Evolutionary conservation across 768 basidiomycete species (phyloP).

Genomic region (Sporobolomyces roseus): DNA sequence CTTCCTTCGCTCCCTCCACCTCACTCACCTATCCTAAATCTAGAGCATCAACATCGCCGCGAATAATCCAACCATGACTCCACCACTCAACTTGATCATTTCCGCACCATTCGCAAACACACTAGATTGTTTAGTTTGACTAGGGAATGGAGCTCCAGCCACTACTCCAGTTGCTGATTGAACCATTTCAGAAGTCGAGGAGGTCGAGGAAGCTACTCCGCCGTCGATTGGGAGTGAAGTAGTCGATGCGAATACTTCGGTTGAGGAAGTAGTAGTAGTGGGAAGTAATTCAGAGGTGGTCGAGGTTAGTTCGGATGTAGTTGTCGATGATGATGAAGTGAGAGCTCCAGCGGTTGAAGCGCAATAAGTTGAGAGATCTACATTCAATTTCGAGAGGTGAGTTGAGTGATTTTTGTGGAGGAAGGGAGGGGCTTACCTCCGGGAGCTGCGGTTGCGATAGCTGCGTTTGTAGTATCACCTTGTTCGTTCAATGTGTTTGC

Average conservation of each 20-base stretch:
- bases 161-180: background rate
- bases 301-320: background rate
- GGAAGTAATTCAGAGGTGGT: background rate
- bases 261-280: background rate
- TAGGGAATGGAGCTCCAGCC: slow-evolving; percentile 19
- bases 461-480: slow-evolving; percentile 10
- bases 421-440: background rate
- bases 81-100: background rate
- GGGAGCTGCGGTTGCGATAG: background rate
- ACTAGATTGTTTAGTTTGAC: slow-evolving; percentile 23
- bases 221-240: too few relatives aligned
- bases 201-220: background rate
- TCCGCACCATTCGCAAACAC: slow-evolving; percentile 13
- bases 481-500: slow-evolving; percentile 13
- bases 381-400: background rate
- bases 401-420: background rate
- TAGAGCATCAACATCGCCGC: slow-evolving; percentile 14
- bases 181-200: background rate
- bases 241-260: background rate
- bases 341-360: background rate
- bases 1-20: background rate
- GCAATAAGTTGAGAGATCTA: slow-evolving; percentile 30
- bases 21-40: background rate
- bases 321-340: background rate
- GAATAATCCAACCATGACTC: background rate